Conservation (phyloP, 306 rosid genomes). For the Crotalaria pallida region DNA sequence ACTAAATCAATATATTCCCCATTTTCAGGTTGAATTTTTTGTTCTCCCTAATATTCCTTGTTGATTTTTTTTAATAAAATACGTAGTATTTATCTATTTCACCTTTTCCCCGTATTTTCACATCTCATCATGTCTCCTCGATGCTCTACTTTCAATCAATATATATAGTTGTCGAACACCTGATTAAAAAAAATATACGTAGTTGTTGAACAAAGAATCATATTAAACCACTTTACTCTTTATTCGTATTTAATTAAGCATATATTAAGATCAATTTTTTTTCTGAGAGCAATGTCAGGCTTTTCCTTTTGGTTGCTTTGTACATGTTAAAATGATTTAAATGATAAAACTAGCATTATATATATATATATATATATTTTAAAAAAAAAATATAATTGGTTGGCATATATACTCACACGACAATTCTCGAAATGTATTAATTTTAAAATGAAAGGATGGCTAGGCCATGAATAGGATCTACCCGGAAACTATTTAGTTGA, state of each 20-base stretch:
- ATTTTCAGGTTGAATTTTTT: background rate
- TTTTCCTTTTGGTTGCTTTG: background rate
- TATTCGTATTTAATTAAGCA: constrained; percentile 2
- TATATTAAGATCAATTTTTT: background rate
- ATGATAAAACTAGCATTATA: background rate
- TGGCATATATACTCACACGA: no score
- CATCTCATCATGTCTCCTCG: background rate
- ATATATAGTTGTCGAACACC: no score
- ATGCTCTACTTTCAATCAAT: background rate
- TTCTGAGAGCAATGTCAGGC: background rate
- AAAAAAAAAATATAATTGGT: no score
- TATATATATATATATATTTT: background rate
- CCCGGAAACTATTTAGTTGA: no score
- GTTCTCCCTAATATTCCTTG: background rate
- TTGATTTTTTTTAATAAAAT: background rate
- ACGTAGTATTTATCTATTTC: background rate
- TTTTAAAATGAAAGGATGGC: no score
- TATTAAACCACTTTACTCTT: background rate
- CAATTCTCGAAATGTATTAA: no score
- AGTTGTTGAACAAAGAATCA: background rate
- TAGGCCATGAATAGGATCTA: no score
- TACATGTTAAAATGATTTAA: background rate
- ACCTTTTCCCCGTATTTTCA: background rate
- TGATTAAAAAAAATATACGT: no score
- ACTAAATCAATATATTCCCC: background rate